Percentiles rank a stretch among this genome's conserved stretches.
phyloP scores from a whole-genome alignment of 495 filamentous ascomycete species.

The Aspergillus heteromorphus region DNA sequence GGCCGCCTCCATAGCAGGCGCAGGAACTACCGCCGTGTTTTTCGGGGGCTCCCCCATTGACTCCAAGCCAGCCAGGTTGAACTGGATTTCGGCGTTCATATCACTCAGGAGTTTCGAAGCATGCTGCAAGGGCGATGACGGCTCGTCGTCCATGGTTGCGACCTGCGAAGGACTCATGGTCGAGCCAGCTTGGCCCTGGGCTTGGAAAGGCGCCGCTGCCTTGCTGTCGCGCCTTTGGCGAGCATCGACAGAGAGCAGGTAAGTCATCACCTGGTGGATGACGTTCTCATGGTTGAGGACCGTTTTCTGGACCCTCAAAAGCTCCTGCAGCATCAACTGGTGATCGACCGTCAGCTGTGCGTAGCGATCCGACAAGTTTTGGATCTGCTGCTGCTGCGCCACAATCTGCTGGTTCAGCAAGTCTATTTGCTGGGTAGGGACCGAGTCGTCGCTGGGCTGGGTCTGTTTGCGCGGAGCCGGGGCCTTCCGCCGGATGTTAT shows the following conservation, averaged over 20 bases:
- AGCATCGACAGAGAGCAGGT: conserved; percentile 60
- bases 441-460: conserved; percentile 60
- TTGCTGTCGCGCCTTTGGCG: conserved; percentile 60
- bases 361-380: conserved; percentile 78
- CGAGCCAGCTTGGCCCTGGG: conserved; percentile 27
- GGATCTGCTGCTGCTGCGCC: conserved; percentile 87
- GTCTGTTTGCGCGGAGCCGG: conserved; percentile 81
- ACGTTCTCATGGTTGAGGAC: conserved; percentile 77
- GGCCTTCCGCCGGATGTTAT: conserved; percentile 95
- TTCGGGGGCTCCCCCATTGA: conserved; percentile 69
- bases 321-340: conserved; percentile 78
- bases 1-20: conserved; percentile 38
- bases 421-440: conserved; percentile 83
- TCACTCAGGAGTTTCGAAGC: conserved; percentile 84
- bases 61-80: conserved; percentile 71
- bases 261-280: conserved; percentile 70
- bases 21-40: conserved; percentile 38
- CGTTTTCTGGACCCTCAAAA: conserved; percentile 82
- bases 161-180: conserved; percentile 40
- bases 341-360: conserved; percentile 81
- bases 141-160: conserved; percentile 57
- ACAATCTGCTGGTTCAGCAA: conserved; percentile 80
- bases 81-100: conserved; percentile 70
- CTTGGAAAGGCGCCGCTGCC: conserved; percentile 41
- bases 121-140: conserved; percentile 77